Conservation (phyloP, 306 rosid species). For the Cercis canadensis region DNA sequence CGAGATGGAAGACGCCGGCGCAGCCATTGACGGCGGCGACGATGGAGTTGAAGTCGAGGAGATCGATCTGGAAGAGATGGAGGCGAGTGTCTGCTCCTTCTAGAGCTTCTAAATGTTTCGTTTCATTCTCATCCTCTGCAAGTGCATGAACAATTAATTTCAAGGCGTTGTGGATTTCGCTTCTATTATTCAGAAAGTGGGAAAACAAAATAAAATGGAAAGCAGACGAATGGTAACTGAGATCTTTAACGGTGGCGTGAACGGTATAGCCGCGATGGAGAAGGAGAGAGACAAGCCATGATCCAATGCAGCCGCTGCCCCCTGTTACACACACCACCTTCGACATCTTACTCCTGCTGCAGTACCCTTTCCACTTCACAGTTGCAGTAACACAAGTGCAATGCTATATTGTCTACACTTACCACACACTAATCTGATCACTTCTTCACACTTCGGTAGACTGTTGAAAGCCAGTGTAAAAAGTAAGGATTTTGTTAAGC, state of each 20-base stretch:
- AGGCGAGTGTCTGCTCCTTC: slow-evolving; percentile 64
- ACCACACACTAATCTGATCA: too few species aligned
- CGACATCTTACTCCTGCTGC: not conserved
- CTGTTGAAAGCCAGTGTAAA: too few species aligned
- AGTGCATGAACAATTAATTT: too few species aligned
- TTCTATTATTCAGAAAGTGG: too few species aligned
- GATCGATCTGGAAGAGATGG: slow-evolving; percentile 74
- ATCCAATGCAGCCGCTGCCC: slow-evolving; percentile 65
- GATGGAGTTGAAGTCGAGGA: slow-evolving; percentile 68
- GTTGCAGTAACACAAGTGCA: too few species aligned
- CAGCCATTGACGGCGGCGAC: slow-evolving; percentile 65
- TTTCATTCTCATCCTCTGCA: slow-evolving; percentile 68
- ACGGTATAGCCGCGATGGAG: slow-evolving; percentile 61
- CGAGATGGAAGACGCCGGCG: slow-evolving; percentile 82
- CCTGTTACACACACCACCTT: slow-evolving; percentile 65
- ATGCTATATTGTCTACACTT: too few species aligned
- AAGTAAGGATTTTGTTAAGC: too few species aligned
- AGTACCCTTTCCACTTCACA: too few species aligned
- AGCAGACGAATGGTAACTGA: slow-evolving; percentile 33
- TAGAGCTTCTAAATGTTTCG: slow-evolving; percentile 73
- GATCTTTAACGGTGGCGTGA: slow-evolving; percentile 60
- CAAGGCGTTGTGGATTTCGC: too few species aligned
- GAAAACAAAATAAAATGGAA: too few species aligned
- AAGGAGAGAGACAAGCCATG: slow-evolving; percentile 60
- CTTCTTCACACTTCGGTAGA: too few species aligned